phyloP scores from a whole-genome alignment of 2,329 filamentous ascomycete genomes.

The Sarocladium kiliense region DNA sequence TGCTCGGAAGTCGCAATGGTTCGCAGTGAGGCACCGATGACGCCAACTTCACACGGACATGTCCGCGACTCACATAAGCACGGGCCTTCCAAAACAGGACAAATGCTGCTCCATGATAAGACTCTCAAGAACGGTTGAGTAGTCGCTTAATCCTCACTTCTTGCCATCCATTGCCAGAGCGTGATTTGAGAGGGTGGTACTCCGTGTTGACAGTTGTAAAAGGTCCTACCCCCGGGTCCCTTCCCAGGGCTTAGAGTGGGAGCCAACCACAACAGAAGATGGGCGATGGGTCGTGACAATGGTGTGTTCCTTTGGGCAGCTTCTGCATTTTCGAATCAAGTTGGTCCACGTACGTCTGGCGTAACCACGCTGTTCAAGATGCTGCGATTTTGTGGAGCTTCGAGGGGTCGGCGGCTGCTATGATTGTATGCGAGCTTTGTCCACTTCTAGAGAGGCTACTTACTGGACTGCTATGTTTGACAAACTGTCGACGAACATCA shows the following conservation, averaged over 20 bases:
- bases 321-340: constrained; percentile 2
- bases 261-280: background rate
- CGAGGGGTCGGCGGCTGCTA: background rate
- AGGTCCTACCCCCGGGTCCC: background rate
- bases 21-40: too few species aligned
- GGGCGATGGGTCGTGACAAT: background rate
- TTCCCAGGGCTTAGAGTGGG: background rate
- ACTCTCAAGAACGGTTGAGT: too few species aligned
- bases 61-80: too few species aligned
- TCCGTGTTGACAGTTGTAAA: too few species aligned
- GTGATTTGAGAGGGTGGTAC: too few species aligned
- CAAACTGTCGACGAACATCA: background rate
- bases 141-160: background rate
- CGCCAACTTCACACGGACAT: too few species aligned
- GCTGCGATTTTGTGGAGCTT: background rate
- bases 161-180: too few species aligned
- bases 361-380: background rate
- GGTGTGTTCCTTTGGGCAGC: background rate
- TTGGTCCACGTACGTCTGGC: background rate
- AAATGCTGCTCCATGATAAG: too few species aligned
- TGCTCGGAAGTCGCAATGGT: too few species aligned
- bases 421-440: background rate
- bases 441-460: background rate
- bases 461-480: background rate
- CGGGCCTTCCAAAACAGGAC: too few species aligned